Percentiles rank a stretch among this genome's conserved stretches.
Conservation (phyloP, 768 basidiomycete genomes). For the Pleurotus giganteus region DNA sequence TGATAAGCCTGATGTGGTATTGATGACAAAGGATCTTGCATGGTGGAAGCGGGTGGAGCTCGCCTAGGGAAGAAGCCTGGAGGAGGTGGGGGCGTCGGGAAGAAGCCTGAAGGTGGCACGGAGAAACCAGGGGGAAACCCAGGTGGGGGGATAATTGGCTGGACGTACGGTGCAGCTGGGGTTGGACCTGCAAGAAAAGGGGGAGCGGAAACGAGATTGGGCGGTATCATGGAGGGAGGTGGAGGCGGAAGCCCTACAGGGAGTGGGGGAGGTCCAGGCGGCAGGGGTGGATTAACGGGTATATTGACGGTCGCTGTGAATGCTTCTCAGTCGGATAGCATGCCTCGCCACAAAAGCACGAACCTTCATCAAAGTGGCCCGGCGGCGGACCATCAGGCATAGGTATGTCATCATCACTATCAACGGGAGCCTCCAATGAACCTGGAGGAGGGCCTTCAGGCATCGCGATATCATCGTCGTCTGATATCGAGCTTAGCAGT, state of each 20-base stretch:
- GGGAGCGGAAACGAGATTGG: slow-evolving; percentile 1
- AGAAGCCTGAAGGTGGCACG: slow-evolving; percentile 13
- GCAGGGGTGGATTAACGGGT: slow-evolving; percentile 18
- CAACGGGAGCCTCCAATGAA: slow-evolving; percentile 49
- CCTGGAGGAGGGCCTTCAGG: slow-evolving; percentile 65
- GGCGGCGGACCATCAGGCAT: slow-evolving; percentile 86
- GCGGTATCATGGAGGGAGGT: slow-evolving; percentile 22
- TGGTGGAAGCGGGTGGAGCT: slow-evolving; percentile 45
- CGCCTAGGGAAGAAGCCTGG: slow-evolving; percentile 66
- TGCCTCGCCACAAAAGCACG: not conserved
- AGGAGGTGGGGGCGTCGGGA: slow-evolving; percentile 45
- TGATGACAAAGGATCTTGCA: slow-evolving; percentile 77
- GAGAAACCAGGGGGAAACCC: slow-evolving; percentile 25
- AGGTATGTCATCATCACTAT: slow-evolving; percentile 83
- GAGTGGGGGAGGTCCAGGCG: slow-evolving; percentile 21
- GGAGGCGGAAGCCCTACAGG: slow-evolving; percentile 28
- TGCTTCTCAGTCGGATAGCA: slow-evolving; percentile 7
- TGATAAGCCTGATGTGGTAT: slow-evolving; percentile 79
- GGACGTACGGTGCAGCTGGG: no score
- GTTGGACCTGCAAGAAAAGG: no score
- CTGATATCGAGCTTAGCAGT: slow-evolving; percentile 13
- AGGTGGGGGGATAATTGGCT: no score
- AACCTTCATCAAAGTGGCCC: slow-evolving; percentile 23
- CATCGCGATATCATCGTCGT: slow-evolving; percentile 65
- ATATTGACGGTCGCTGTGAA: slow-evolving; percentile 14